Conservation (phyloP, 306 rosid species). For the Inga oerstediana region DNA sequence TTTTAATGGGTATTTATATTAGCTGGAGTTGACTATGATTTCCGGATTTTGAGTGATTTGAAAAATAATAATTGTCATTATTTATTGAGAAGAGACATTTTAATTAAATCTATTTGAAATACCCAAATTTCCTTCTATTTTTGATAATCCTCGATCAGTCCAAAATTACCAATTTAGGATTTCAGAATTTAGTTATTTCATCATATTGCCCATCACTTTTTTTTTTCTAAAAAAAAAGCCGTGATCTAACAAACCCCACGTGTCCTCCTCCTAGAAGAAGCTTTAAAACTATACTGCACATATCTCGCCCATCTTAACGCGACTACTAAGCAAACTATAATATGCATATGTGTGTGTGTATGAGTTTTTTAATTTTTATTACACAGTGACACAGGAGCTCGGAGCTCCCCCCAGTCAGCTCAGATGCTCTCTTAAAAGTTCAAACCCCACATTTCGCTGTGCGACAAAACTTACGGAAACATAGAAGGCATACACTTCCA, state of each 20-base stretch:
- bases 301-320: neutral
- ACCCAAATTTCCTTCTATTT: too few species aligned
- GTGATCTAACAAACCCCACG: neutral
- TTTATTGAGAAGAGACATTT: too few species aligned
- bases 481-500: neutral
- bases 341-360: too few species aligned
- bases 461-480: conserved; percentile 28
- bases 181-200: too few species aligned
- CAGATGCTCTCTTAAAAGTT: neutral
- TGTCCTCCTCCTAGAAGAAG: neutral
- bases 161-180: too few species aligned
- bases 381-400: too few species aligned
- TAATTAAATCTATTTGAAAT: too few species aligned
- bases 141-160: too few species aligned
- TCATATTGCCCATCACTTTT: too few species aligned
- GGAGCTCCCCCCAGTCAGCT: conserved; percentile 29
- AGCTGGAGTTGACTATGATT: neutral
- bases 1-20: neutral
- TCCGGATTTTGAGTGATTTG: neutral
- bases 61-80: neutral
- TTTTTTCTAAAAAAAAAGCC: too few species aligned
- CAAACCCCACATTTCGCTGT: conserved; percentile 14
- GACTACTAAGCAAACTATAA: neutral
- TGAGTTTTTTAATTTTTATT: too few species aligned
- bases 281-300: neutral